Evolutionary conservation across 1,139 yeast species (phyloP).

Genomic region (Pichia cactophila): DNA sequence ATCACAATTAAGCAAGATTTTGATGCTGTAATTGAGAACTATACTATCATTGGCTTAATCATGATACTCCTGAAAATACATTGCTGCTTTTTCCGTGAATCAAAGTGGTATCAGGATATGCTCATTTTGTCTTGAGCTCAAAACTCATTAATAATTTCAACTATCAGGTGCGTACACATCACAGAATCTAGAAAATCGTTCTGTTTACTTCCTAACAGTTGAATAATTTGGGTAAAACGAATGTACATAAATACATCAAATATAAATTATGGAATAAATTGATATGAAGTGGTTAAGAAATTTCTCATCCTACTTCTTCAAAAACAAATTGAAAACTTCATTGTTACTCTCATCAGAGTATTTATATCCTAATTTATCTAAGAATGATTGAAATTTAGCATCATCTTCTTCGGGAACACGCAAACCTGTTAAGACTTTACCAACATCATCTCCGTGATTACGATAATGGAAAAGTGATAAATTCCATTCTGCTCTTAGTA

Average conservation of each 20-base stretch:
- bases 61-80: no score
- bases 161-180: neutral
- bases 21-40: no score
- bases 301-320: constrained; percentile 25
- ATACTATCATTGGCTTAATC: no score
- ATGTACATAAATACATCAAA: neutral
- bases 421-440: constrained; percentile 84
- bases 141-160: no score
- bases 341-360: constrained; percentile 80
- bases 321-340: constrained; percentile 69
- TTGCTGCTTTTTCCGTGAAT: no score
- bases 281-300: neutral
- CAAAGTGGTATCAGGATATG: no score
- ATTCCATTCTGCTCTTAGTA: constrained; percentile 77
- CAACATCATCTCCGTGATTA: constrained; percentile 93
- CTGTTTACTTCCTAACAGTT: no score
- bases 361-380: constrained; percentile 66
- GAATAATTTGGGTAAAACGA: neutral
- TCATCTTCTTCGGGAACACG: constrained; percentile 70
- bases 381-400: constrained; percentile 57
- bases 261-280: neutral
- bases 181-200: neutral
- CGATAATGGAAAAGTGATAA: constrained; percentile 91
- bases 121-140: no score
- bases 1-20: no score